Base-by-base conservation (phyloP, 1,284 basidiomycete genomes). In the Tylopilus microsporus region DNA sequence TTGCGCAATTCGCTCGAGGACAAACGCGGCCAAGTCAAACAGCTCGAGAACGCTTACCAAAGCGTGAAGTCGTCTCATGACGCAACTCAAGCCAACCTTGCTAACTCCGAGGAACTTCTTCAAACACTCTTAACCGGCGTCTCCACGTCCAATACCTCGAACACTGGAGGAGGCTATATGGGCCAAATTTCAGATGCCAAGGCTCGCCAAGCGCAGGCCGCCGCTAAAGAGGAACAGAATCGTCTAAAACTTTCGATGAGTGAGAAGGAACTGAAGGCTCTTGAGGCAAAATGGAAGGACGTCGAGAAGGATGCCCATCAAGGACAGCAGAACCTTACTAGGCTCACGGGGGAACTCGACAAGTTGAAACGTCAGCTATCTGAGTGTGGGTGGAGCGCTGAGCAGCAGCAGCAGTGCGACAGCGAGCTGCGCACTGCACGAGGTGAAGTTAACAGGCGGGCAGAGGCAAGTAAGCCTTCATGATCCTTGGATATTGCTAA, bases 121-220 rank as follows among this genome's bases (percentile, higher is more conserved):
- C 96, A 98, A 73, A 94, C 92, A 0, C 83, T 99, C 12, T 81
- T 96, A 47, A 99, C 96, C 0, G 97, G 97, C 51, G 84, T 99
- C 19, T 89, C 91, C 2, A 85, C 85, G 9, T 82, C 80, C 43
- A 80, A 79, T 45, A 82, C 85, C 36, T 78, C 77, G 57, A 79
- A 77, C 54, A 71, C 75, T 21, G 79, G 93, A 11, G 94, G 95
- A 12, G 95, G 95, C 0, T 99, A 98, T 74, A 89, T 98, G 84
- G 97, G 95, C 34, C 94, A 98, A 71, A 83, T 99, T 32, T 92
- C 94, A 3, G 88, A 92, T n/a, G 92, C 94, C 0, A 86, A 86
- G 63, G 84, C 84, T 2, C 83, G 86, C 11, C 77, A 90, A 1
- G 85, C 92, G 0, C 87, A 91, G 49, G 89, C 89, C 0, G 78